phyloP scores from a whole-genome alignment of 192 early-diverging fungal genomes.

The Backusella psychrophila region DNA sequence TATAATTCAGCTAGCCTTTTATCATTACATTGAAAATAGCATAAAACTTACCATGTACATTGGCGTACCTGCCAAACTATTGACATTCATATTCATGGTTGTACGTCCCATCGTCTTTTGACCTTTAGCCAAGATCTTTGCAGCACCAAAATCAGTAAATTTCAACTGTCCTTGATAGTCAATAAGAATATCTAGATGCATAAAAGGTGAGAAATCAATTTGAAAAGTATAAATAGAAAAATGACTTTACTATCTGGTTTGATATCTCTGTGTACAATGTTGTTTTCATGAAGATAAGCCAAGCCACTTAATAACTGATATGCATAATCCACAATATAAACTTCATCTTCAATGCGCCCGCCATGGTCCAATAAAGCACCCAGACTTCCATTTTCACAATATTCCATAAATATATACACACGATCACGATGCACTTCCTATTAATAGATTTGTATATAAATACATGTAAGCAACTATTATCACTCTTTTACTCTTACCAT shows the following conservation, averaged over 20 bases:
- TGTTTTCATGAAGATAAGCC: conserved; percentile 75
- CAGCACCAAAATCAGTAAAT: conserved; percentile 89
- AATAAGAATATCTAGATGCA: conserved; percentile 69
- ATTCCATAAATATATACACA: conserved; percentile 91
- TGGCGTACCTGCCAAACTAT: conserved; percentile 61
- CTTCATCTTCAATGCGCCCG: conserved; percentile 76
- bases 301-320: conserved; percentile 84
- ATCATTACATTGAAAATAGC: too few species aligned
- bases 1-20: not conserved
- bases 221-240: not conserved
- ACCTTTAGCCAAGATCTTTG: conserved; percentile 80
- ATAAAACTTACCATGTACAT: conserved; percentile 60
- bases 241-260: conserved; percentile 71
- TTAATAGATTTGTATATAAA: not conserved
- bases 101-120: conserved; percentile 56
- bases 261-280: conserved; percentile 89
- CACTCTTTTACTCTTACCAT: conserved; percentile 38
- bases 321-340: conserved; percentile 65
- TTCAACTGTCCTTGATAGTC: conserved; percentile 78
- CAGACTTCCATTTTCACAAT: conserved; percentile 76
- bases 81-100: conserved; percentile 54
- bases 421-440: conserved; percentile 87
- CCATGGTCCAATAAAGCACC: conserved; percentile 75
- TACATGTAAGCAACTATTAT: not conserved
- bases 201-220: not conserved